A percentile compares a stretch with the other conserved stretches of the same genome.
Conservation (phyloP, 2,329 filamentous ascomycete genomes). For the Fusarium torreyae region DNA sequence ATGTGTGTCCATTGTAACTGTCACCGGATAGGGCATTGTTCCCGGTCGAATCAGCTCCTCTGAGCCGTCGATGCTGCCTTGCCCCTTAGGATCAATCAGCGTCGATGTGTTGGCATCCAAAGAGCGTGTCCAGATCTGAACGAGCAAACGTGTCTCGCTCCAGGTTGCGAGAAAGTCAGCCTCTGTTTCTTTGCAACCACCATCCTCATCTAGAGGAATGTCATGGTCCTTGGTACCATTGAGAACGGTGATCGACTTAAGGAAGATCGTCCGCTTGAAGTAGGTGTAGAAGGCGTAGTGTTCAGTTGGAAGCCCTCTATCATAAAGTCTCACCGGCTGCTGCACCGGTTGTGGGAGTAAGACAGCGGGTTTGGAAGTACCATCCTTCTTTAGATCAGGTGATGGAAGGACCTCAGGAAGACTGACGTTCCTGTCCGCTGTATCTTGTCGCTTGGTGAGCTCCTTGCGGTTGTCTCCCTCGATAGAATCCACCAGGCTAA, state of each 20-base stretch:
- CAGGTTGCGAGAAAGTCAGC: slow-evolving; percentile 72
- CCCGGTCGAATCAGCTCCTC: slow-evolving; percentile 63
- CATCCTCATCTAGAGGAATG: slow-evolving; percentile 66
- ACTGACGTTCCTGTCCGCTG: slow-evolving; percentile 44
- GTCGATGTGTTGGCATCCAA: slow-evolving; percentile 62
- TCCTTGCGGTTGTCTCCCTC: slow-evolving; percentile 53
- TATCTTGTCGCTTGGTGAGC: slow-evolving; percentile 46
- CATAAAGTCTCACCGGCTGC: slow-evolving; percentile 88
- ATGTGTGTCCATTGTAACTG: slow-evolving; percentile 73
- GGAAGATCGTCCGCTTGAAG: slow-evolving; percentile 89
- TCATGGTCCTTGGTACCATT: slow-evolving; percentile 61
- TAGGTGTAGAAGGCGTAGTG: slow-evolving; percentile 97
- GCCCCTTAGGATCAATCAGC: slow-evolving; percentile 51
- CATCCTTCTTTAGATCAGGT: slow-evolving; percentile 75
- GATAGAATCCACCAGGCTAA: slow-evolving; percentile 75
- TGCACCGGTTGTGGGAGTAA: slow-evolving; percentile 79
- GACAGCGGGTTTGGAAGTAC: slow-evolving; percentile 78
- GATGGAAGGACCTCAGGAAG: slow-evolving; percentile 69
- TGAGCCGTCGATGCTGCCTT: slow-evolving; percentile 48
- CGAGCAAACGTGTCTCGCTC: slow-evolving; percentile 73
- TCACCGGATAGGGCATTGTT: slow-evolving; percentile 75
- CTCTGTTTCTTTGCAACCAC: slow-evolving; percentile 68
- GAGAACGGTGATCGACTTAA: slow-evolving; percentile 71
- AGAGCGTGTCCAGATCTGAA: slow-evolving; percentile 75
- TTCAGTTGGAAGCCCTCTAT: slow-evolving; percentile 84